These are phyloP conservation scores for Paradendryphiella salina DNA, from an alignment of 2,329 filamentous ascomycete species.

Conservation along the genomic window DNA sequence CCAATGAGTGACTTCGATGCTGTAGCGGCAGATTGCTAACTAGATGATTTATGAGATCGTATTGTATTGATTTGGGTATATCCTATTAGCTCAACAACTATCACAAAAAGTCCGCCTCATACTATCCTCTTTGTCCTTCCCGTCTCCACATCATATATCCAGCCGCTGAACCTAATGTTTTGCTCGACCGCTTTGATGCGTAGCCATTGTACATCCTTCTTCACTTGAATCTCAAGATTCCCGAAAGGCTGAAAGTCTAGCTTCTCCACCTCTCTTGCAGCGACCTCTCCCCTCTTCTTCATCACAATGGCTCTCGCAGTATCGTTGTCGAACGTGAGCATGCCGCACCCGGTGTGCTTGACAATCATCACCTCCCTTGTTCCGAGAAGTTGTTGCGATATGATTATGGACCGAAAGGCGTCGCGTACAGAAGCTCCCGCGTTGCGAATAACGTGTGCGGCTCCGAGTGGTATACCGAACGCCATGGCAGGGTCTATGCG, in stretches of 20 bases:
- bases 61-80: slow-evolving; percentile 13
- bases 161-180: slow-evolving; percentile 66
- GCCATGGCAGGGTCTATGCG: slow-evolving; percentile 68
- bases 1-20: too few species aligned
- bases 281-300: slow-evolving; percentile 60
- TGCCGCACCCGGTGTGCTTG: slow-evolving; percentile 75
- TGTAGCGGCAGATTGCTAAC: neutral
- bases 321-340: slow-evolving; percentile 68
- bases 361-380: slow-evolving; percentile 75
- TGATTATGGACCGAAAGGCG: slow-evolving; percentile 72
- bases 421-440: slow-evolving; percentile 64
- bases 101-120: neutral
- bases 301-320: slow-evolving; percentile 60
- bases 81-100: neutral
- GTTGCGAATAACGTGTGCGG: slow-evolving; percentile 79
- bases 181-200: slow-evolving; percentile 63
- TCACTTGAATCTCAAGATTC: slow-evolving; percentile 60
- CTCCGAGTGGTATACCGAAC: slow-evolving; percentile 71
- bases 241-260: slow-evolving; percentile 69
- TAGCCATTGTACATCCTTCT: slow-evolving; percentile 67
- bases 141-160: slow-evolving; percentile 77
- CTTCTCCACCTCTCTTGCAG: slow-evolving; percentile 50
- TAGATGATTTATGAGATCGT: neutral
- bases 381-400: slow-evolving; percentile 77
- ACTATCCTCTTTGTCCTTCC: slow-evolving; percentile 61